Evolutionary conservation across 2,329 filamentous ascomycete genomes (phyloP), one percentile per base, ranked within the genome.

Genomic region (Aspergillus alliaceus): DNA sequence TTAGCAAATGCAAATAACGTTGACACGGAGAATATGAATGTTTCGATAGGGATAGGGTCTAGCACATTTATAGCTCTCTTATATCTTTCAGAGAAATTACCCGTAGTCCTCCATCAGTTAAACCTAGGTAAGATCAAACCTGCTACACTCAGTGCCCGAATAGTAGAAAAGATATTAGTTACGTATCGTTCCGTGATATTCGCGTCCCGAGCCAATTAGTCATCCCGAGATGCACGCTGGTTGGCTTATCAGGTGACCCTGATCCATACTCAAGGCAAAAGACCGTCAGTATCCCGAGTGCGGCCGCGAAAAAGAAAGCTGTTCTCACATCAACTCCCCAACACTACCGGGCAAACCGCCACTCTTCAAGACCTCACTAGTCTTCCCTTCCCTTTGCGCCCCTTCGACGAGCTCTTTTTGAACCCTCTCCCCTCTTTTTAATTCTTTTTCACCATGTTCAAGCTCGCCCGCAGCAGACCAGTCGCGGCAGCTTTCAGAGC

Each of bases 401-500:
- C 50, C 47, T 48, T 35, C 34, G 29, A 42, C 44, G 20, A 39
- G 25, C 48, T 51, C 24, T 51, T 47, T 42, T 59, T 49, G 48
- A 55, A 49, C 48, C 58, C 58, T 66, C 60, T 62, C 51, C 55
- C 60, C 59, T 64, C 62, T 60, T 58, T 56, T 61, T 18, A 40
- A 44, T 53, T 46, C 57, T 59, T 60, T 58, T 70, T 73, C 78
- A 84, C 70, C 71, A 97, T 96, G 92, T 96, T 92, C 83, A 95
- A 89, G 80, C 81, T 96, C 76, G 89, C 89, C 76, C 88, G 91
- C 81, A 89, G 86, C 79, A 59, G 59, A 54, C 88, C 89, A 76
- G 81, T 93, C 80, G 86, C 89, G 76, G 87, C 90, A 80, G 90
- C 89, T 78, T 78, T 96, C 77, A 88, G 87, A 79, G 86, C 89